Conservation (phyloP, 352 stramenopile species). For the Globisporangium lucens region DNA sequence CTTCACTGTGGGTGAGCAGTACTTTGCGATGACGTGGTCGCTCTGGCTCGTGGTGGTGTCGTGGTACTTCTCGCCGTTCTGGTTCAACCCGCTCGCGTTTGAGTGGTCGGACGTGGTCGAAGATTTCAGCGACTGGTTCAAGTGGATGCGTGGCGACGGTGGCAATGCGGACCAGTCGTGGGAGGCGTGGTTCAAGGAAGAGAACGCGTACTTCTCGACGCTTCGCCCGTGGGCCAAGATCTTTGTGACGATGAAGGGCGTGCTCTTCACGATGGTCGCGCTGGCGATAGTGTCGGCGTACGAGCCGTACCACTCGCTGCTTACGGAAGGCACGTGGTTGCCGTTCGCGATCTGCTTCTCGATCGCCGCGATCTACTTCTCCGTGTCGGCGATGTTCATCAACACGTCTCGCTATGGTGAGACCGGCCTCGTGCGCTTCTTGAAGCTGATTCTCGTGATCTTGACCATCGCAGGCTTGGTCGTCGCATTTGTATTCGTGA, state of each 20-base stretch:
- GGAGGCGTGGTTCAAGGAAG: constrained; percentile 95
- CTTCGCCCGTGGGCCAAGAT: constrained; percentile 89
- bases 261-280: constrained; percentile 86
- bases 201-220: constrained; percentile 92
- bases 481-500: constrained; percentile 53
- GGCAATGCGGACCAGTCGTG: constrained; percentile 93
- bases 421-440: constrained; percentile 59
- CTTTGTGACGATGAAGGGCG: constrained; percentile 88
- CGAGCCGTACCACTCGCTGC: constrained; percentile 64
- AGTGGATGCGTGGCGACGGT: constrained; percentile 92
- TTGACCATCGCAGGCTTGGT: constrained; percentile 73
- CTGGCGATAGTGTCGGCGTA: constrained; percentile 80
- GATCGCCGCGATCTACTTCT: constrained; percentile 58
- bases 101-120: constrained; percentile 94
- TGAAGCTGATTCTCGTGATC: constrained; percentile 77
- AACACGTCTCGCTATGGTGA: constrained; percentile 53
- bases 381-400: constrained; percentile 62
- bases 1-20: constrained; percentile 94
- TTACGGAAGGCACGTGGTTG: constrained; percentile 51
- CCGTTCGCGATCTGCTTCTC: constrained; percentile 52
- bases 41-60: constrained; percentile 92
- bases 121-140: constrained; percentile 90
- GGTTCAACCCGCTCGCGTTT: constrained; percentile 98
- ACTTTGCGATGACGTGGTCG: constrained; percentile 97
- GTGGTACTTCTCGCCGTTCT: constrained; percentile 94